These are phyloP conservation scores for Stylosanthes scabra DNA, from an alignment of 331 rosid genomes.

Conservation along the genomic window DNA sequence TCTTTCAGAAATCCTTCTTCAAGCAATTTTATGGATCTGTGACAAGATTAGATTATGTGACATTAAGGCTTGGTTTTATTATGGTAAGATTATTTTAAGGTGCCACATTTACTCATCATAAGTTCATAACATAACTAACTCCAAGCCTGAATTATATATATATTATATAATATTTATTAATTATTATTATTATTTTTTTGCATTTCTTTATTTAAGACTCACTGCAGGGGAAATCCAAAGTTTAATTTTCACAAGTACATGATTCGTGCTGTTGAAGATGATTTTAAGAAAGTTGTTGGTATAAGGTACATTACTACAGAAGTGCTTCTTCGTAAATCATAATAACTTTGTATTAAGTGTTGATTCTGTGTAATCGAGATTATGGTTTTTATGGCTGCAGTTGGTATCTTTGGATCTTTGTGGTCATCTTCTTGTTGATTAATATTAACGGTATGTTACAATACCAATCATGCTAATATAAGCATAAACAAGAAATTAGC, in stretches of 20 bases:
- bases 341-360: not conserved
- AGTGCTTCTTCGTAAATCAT: not conserved
- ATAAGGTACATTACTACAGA: conserved; percentile 41
- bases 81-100: conserved; percentile 50
- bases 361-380: not conserved
- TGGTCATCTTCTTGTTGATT: conserved; percentile 58
- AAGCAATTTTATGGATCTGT: conserved; percentile 78
- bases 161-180: no score
- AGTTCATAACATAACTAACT: not conserved
- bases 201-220: conserved; percentile 44
- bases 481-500: no score
- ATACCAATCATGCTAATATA: not conserved
- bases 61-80: conserved; percentile 75
- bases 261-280: conserved; percentile 67
- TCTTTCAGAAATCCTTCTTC: conserved; percentile 61
- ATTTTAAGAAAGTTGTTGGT: conserved; percentile 60
- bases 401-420: conserved; percentile 66
- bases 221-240: conserved; percentile 56
- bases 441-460: conserved; percentile 50
- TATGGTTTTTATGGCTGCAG: conserved; percentile 41
- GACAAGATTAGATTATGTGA: conserved; percentile 59
- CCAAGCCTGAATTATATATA: not conserved
- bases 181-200: no score
- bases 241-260: conserved; percentile 64
- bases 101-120: not conserved